These are phyloP conservation scores for Wickerhamomyces canadensis DNA, from an alignment of 805 yeast genomes.

Conservation along the genomic window DNA sequence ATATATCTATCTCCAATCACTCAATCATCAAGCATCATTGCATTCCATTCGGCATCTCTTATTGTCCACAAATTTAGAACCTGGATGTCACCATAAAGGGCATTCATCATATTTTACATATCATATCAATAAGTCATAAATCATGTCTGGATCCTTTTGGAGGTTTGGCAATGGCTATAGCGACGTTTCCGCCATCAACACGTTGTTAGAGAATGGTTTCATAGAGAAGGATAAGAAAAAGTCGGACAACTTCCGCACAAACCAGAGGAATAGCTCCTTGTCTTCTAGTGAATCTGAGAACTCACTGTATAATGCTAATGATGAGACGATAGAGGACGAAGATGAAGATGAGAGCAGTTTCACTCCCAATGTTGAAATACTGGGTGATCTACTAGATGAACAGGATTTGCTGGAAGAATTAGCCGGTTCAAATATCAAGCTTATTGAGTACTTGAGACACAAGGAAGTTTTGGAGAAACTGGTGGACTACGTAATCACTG, in stretches of 20 bases:
- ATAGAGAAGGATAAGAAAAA: constrained; percentile 35
- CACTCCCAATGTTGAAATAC: constrained; percentile 35
- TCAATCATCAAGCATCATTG: too few species aligned
- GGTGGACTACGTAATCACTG: constrained; percentile 56
- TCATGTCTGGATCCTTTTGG: constrained; percentile 52
- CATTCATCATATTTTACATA: too few species aligned
- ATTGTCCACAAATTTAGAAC: too few species aligned
- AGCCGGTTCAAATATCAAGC: constrained; percentile 63
- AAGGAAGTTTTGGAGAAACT: constrained; percentile 67
- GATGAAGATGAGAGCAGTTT: constrained; percentile 26
- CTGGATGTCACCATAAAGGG: background rate
- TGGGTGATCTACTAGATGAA: constrained; percentile 66
- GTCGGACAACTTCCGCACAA: background rate
- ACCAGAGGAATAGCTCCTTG: constrained; percentile 15
- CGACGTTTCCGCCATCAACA: constrained; percentile 49
- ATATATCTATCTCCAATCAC: too few species aligned
- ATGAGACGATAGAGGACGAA: constrained; percentile 26
- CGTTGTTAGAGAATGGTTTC: constrained; percentile 33
- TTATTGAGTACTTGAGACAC: constrained; percentile 74
- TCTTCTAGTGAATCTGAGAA: constrained; percentile 18
- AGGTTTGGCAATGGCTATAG: constrained; percentile 54
- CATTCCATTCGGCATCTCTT: too few species aligned
- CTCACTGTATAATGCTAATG: constrained; percentile 16
- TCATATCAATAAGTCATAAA: background rate
- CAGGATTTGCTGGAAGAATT: constrained; percentile 71